Percentiles rank a stretch among this genome's conserved stretches.
These are phyloP conservation scores for Venturia asperata DNA, from an alignment of 2,329 filamentous ascomycete genomes.

Conservation along the genomic window DNA sequence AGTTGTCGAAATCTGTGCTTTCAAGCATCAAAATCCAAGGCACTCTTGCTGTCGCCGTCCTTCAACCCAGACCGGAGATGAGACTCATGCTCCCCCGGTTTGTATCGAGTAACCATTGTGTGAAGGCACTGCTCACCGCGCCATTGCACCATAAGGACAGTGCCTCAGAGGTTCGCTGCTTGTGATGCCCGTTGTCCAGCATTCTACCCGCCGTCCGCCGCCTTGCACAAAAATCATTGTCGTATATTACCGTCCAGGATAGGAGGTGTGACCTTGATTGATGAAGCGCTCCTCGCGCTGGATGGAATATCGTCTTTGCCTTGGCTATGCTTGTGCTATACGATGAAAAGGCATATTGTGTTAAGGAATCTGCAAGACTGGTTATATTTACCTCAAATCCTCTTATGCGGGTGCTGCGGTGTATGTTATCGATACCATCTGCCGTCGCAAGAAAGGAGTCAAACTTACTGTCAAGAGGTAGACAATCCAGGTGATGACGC, in stretches of 20 bases:
- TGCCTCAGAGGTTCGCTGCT: background rate
- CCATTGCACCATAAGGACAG: background rate
- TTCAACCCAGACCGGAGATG: background rate
- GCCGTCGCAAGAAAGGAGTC: background rate
- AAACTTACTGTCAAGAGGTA: background rate
- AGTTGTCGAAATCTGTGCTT: background rate
- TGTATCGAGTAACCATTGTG: background rate
- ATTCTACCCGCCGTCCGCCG: background rate
- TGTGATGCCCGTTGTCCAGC: background rate
- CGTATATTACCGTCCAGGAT: background rate
- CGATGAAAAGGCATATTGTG: background rate
- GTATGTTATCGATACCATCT: background rate
- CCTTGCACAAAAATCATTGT: background rate
- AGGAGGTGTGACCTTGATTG: background rate
- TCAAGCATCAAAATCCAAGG: background rate
- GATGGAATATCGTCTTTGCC: background rate
- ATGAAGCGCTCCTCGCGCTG: background rate
- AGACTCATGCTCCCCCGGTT: background rate
- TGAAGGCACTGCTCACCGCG: conserved; percentile 3
- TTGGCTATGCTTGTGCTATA: background rate
- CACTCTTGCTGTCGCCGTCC: background rate
- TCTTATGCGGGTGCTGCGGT: background rate
- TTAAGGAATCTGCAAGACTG: background rate
- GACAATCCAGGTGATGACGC: background rate
- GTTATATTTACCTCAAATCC: background rate